Evolutionary conservation across 1,139 yeast genomes (phyloP).

Genomic region (Arxiozyma telluris): DNA sequence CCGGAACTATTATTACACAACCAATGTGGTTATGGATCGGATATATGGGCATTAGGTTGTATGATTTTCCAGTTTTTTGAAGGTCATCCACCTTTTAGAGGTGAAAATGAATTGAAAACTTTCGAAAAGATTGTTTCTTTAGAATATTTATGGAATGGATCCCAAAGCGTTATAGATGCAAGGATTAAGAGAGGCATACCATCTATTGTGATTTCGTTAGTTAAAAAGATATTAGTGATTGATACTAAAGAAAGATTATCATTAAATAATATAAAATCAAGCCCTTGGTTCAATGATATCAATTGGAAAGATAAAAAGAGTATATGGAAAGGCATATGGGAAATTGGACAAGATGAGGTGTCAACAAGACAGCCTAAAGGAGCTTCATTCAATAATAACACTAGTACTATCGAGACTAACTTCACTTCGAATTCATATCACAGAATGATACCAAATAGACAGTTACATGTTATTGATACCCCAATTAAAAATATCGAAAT

Average conservation of each 20-base stretch:
- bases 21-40: constrained; percentile 67
- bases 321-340: constrained; percentile 51
- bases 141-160: constrained; percentile 51
- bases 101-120: constrained; percentile 63
- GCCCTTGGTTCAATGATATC: constrained; percentile 60
- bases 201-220: constrained; percentile 44
- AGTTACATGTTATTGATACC: constrained; percentile 23
- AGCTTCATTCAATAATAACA: not conserved
- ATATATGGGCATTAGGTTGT: constrained; percentile 78
- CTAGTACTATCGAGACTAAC: not conserved
- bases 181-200: constrained; percentile 15
- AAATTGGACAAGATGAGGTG: constrained; percentile 9
- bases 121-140: constrained; percentile 58
- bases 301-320: constrained; percentile 55
- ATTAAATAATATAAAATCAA: constrained; percentile 56
- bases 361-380: not conserved
- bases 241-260: constrained; percentile 62
- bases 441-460: constrained; percentile 12
- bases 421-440: constrained; percentile 3
- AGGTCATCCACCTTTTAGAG: constrained; percentile 75
- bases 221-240: constrained; percentile 44
- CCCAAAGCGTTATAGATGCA: not conserved
- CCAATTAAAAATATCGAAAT: constrained; percentile 24
- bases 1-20: constrained; percentile 65
- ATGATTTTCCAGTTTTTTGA: constrained; percentile 66